Conservation (phyloP, 805 yeast genomes). For the Kuraishia borneana region DNA sequence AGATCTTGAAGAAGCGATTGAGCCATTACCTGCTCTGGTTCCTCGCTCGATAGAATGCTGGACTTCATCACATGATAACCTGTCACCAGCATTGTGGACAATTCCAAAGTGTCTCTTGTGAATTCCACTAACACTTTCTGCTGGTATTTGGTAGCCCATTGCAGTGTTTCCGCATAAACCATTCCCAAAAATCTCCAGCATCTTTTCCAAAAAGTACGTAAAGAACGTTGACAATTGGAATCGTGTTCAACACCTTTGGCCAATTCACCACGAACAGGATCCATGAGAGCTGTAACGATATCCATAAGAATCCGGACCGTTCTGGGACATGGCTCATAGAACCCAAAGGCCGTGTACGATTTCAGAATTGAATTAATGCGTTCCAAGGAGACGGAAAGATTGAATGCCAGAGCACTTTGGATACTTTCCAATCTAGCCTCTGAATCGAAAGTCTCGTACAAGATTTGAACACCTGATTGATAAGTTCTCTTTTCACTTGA, state of each 20-base stretch:
- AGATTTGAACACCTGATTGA: conserved; percentile 58
- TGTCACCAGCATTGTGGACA: conserved; percentile 57
- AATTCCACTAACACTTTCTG: conserved; percentile 58
- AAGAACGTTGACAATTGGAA: conserved; percentile 8
- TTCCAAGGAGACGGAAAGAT: conserved; percentile 31
- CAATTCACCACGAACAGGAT: conserved; percentile 53
- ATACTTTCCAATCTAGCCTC: conserved; percentile 73
- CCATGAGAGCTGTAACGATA: conserved; percentile 47
- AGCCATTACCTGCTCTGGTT: conserved; percentile 7
- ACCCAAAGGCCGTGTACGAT: conserved; percentile 31
- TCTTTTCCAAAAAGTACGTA: conserved; percentile 47
- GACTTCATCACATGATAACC: conserved; percentile 32
- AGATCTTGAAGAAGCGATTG: conserved; percentile 35
- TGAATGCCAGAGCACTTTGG: conserved; percentile 34
- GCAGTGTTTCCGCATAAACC: conserved; percentile 54
- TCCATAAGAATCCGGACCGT: conserved; percentile 70
- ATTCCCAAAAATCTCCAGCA: conserved; percentile 66
- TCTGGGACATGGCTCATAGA: conserved; percentile 66
- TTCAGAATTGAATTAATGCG: conserved; percentile 37
- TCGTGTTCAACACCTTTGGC: conserved; percentile 3
- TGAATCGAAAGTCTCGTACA: conserved; percentile 71
- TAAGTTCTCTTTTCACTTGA: conserved; percentile 47
- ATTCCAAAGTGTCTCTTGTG: conserved; percentile 77
- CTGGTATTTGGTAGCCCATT: conserved; percentile 64
- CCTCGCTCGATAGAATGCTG: neutral